phyloP scores from a whole-genome alignment of 2,329 filamentous ascomycete genomes.

The Karstenula rhodostoma region DNA sequence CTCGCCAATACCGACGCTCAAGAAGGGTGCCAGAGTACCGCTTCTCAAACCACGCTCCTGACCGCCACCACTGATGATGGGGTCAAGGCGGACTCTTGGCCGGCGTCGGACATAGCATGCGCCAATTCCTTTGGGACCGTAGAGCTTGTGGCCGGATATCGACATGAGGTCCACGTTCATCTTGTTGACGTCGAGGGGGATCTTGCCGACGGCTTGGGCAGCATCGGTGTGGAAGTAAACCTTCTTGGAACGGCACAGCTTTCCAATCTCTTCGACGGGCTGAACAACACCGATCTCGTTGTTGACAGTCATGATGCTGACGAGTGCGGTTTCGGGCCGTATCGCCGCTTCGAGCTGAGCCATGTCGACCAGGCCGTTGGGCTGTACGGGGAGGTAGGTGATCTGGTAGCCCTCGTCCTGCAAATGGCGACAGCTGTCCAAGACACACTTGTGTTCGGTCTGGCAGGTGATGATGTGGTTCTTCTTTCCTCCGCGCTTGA shows the following conservation, averaged over 20 bases:
- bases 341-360: conserved; percentile 87
- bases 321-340: conserved; percentile 85
- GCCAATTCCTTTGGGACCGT: conserved; percentile 95
- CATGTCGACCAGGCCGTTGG: conserved; percentile 84
- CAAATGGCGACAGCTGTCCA: conserved; percentile 95
- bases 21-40: conserved; percentile 87
- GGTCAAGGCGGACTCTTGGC: conserved; percentile 91
- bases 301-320: conserved; percentile 99
- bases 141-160: conserved; percentile 98
- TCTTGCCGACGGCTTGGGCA: conserved; percentile 98
- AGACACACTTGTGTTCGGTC: conserved; percentile 98
- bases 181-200: conserved; percentile 93
- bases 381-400: conserved; percentile 93
- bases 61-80: conserved; percentile 94
- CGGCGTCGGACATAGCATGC: conserved; percentile 94
- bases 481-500: conserved; percentile 92
- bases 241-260: conserved; percentile 88
- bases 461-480: conserved; percentile 97
- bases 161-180: conserved; percentile 99
- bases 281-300: conserved; percentile 99
- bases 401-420: conserved; percentile 97
- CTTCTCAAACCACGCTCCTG: conserved; percentile 95
- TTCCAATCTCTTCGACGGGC: conserved; percentile 90
- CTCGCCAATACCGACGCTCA: conserved; percentile 93
- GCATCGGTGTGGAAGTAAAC: conserved; percentile 98